Evolutionary conservation across 2,329 filamentous ascomycete species (phyloP), one percentile per base, ranked within the genome.

Genomic region (Apiospora rasikravindrae): DNA sequence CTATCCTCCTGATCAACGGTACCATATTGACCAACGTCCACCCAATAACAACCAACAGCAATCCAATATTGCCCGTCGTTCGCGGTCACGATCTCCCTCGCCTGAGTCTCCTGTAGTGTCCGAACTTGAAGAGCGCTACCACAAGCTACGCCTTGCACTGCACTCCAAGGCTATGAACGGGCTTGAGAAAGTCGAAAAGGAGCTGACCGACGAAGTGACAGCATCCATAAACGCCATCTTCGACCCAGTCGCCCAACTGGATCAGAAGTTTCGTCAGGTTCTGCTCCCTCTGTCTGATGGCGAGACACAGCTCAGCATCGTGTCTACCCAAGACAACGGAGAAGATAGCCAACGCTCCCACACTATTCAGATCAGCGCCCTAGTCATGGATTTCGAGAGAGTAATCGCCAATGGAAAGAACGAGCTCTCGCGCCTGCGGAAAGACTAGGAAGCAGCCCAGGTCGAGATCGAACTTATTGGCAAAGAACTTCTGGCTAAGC

Each of bases 401-500:
- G 22, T 64, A 8, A 75, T 79, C 64, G 71, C 74, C 57, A 47
- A 72, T 26, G 66, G 40, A 5, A 24, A 44, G 4, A 51, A 71
- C 13, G 74, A 79, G 40, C 73, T 81, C 40, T 71, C 71, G n/a
- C 51, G 64, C 14, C 71, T 78, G 45, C 79, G 78, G 77, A 70
- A 64, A 7, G 71, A 73, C 22, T 80, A 77, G 78, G 76, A 74
- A 29, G 73, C 71, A 6, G 71, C 72, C 42, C 77, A 80, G 68
- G 61, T 69, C 26, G 77, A 79, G 61, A 76, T 80, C 71, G 75
- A 77, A 10, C 71, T 72, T 33, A 57, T 78, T 4, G 71, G 47
- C 6, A 51, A 57, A 26, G 72, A 72, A 44, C 69, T 74, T 45
- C 44, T 71, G 3, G n/a, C 33, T 11, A 57, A 42, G 68, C 14